phyloP scores from a whole-genome alignment of 2,329 filamentous ascomycete genomes.

The Exophiala mesophila region DNA sequence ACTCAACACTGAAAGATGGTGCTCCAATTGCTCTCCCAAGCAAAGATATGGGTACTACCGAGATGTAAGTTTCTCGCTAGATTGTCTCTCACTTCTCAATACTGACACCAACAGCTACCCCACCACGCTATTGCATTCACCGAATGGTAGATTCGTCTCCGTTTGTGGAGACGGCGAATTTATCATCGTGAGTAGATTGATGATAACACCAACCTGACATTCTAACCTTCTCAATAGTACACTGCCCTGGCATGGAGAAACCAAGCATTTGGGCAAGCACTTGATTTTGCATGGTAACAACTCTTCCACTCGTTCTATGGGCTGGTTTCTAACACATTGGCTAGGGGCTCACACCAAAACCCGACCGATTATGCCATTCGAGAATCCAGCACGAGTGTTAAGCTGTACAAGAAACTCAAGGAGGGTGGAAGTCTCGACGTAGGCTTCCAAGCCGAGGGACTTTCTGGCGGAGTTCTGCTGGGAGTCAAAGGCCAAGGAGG shows the following conservation, averaged over 20 bases:
- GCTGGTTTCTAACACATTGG: neutral
- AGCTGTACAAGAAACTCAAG: constrained; percentile 96
- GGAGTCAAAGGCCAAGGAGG: constrained; percentile 94
- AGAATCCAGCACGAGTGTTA: constrained; percentile 84
- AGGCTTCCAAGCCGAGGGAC: constrained; percentile 87
- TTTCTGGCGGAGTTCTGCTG: constrained; percentile 82
- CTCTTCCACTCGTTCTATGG: neutral
- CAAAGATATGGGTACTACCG: constrained; percentile 93
- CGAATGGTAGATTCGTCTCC: constrained; percentile 84
- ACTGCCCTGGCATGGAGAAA: constrained; percentile 95
- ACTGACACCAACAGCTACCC: constrained; percentile 42
- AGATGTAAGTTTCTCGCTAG: constrained; percentile 63
- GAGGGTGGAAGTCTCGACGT: constrained; percentile 85
- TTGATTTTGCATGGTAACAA: constrained; percentile 95
- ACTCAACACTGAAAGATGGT: constrained; percentile 80
- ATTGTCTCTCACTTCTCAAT: too few relatives aligned
- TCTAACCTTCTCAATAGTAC: too few relatives aligned
- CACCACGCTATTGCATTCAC: constrained; percentile 89
- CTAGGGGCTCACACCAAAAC: constrained; percentile 20
- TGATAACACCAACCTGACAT: too few relatives aligned
- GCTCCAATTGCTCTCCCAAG: constrained; percentile 78
- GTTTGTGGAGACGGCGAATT: constrained; percentile 96
- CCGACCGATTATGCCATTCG: constrained; percentile 91
- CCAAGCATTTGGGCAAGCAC: constrained; percentile 89
- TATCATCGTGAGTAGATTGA: constrained; percentile 68